A percentile compares a stretch with the other conserved stretches of the same genome.
Evolutionary conservation across 2,329 filamentous ascomycete species (phyloP).

Genomic region (Chalaropsis thielavioides): DNA sequence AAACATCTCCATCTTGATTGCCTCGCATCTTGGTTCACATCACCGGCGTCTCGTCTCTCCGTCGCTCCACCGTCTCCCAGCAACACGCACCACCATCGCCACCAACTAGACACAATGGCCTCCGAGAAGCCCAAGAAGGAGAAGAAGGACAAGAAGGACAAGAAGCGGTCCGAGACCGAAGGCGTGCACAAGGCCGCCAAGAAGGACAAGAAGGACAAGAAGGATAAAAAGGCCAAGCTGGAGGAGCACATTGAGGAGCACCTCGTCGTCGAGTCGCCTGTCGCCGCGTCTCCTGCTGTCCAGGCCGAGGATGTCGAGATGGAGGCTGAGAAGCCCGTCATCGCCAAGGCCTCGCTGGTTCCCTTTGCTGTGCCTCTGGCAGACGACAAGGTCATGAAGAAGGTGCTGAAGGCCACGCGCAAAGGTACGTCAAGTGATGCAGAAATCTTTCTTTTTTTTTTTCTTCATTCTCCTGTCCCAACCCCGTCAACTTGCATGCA

Average conservation of each 20-base stretch:
- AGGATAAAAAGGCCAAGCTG: conserved; percentile 53
- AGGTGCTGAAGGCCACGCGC: conserved; percentile 42
- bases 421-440: conserved; percentile 33
- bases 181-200: conserved; percentile 45
- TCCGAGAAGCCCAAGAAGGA: conserved; percentile 36
- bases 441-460: not conserved
- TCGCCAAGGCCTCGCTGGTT: conserved; percentile 48
- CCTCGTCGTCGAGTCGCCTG: conserved; percentile 29
- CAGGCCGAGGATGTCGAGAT: conserved; percentile 28
- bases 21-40: not conserved
- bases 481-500: not conserved
- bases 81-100: not conserved
- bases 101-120: conserved; percentile 27
- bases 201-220: conserved; percentile 46
- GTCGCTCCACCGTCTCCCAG: too few species aligned
- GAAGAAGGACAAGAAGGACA: conserved; percentile 33
- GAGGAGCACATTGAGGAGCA: conserved; percentile 60
- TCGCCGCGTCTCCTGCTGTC: conserved; percentile 28
- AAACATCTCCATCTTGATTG: not conserved
- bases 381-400: conserved; percentile 60
- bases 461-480: not conserved
- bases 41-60: not conserved
- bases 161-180: conserved; percentile 45
- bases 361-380: conserved; percentile 72
- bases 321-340: conserved; percentile 24